Evolutionary conservation across 106 monocot genomes (phyloP), one percentile per base, ranked within the genome.

Genomic region (Iris macrosiphon): DNA sequence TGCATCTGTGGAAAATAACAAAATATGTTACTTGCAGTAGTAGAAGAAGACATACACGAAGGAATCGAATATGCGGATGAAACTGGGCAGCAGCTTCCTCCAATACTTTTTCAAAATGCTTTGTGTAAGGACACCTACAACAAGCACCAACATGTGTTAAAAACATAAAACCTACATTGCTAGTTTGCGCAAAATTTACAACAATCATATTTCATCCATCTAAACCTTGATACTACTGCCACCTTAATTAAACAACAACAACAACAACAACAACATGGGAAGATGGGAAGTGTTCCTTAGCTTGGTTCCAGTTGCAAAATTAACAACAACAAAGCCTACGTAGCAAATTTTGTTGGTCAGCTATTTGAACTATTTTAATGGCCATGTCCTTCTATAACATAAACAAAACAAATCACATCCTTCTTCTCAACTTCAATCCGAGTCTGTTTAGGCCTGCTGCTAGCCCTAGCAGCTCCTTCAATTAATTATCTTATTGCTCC

Each of bases 21-120:
- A 41, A n/a, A n/a, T n/a, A n/a, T n/a, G 41, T 4, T 41, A 15
- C 41, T n/a, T 13, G 41, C 41, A 2, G 41, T 52, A 31, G 3
- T 32, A 55, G 35, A 55, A 47, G 37, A 16, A 28, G 15, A 20
- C 63, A 14, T 85, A 85, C 85, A 10, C 85, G 76, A 49, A 93
- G 31, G 30, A 93, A 87, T 70, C 72, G 80, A 40, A 88, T 44
- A 49, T 75, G 55, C 6, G 80, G 94, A 63, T 94, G 62, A 59
- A 94, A 94, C 68, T 84, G 66, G 15, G 84, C 80, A 59, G 94
- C 94, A 62, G 88, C 63, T 71, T 88, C 94, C 49, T 88, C 88
- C 70, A 94, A 57, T 31, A 88, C 79, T 49, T 59, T 62, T 33
- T 94, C 94, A 40, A 94, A 78, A 76, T 88, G 88, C 56, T 81